phyloP scores from a whole-genome alignment of 768 basidiomycete species.

The Cytidiella melzeri region DNA sequence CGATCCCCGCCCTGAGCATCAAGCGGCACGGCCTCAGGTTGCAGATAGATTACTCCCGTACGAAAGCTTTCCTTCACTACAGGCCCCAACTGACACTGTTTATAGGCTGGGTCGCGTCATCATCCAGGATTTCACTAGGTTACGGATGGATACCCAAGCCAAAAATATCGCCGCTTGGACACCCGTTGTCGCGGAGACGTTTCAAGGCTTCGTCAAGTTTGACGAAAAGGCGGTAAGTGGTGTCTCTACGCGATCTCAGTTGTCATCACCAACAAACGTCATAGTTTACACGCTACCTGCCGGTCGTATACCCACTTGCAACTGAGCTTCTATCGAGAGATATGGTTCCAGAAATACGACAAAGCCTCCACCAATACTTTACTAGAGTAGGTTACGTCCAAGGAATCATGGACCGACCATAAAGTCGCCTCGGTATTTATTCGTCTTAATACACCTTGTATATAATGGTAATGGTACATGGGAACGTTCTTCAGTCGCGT shows the following conservation, averaged over 20 bases:
- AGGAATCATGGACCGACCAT: slow-evolving; percentile 24
- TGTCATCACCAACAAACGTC: no score
- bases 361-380: slow-evolving; percentile 74
- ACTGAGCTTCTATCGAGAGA: slow-evolving; percentile 84
- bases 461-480: slow-evolving; percentile 9
- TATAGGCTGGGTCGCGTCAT: slow-evolving; percentile 81
- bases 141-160: slow-evolving; percentile 84
- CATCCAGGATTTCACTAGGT: slow-evolving; percentile 83
- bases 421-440: slow-evolving; percentile 7
- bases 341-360: slow-evolving; percentile 74
- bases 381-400: slow-evolving; percentile 56
- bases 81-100: slow-evolving; percentile 4
- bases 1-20: slow-evolving; percentile 83
- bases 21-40: slow-evolving; percentile 76
- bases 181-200: slow-evolving; percentile 93
- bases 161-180: slow-evolving; percentile 98
- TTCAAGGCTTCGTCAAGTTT: slow-evolving; percentile 85
- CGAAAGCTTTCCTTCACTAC: slow-evolving; percentile 20
- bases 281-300: slow-evolving; percentile 86
- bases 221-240: slow-evolving; percentile 83
- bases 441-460: slow-evolving; percentile 7
- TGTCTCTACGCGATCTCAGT: not conserved
- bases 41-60: slow-evolving; percentile 67
- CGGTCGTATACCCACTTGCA: slow-evolving; percentile 85
- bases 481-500: slow-evolving; percentile 10